Conservation (phyloP, 768 basidiomycete species). For the Phanerochaete carnosa region DNA sequence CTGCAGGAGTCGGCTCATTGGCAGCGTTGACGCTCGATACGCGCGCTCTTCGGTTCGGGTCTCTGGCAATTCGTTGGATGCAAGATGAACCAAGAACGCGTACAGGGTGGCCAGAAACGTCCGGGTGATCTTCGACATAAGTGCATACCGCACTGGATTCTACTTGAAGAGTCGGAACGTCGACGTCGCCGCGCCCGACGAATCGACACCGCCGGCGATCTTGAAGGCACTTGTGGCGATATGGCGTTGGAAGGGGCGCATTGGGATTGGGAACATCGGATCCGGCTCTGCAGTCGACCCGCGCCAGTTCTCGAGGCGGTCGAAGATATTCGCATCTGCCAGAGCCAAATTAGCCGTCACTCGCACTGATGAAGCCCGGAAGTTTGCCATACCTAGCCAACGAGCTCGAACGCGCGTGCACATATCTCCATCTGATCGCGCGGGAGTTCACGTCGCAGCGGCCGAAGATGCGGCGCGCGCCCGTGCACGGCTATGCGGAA, state of each 20-base stretch:
- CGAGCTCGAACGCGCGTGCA: slow-evolving; percentile 72
- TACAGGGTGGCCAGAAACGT: slow-evolving; percentile 86
- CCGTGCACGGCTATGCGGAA: too few species aligned
- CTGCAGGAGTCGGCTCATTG: slow-evolving; percentile 46
- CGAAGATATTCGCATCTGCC: slow-evolving; percentile 78
- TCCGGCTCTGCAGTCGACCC: slow-evolving; percentile 58
- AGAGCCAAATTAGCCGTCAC: background rate
- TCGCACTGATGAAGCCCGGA: background rate
- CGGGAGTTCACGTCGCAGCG: too few species aligned
- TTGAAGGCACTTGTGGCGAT: slow-evolving; percentile 74
- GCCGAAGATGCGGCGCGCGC: too few species aligned
- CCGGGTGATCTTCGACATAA: slow-evolving; percentile 71
- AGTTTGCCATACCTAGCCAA: slow-evolving; percentile 64
- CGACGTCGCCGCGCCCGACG: slow-evolving; percentile 39
- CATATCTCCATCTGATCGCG: too few species aligned
- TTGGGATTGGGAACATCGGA: slow-evolving; percentile 71
- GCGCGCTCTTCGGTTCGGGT: slow-evolving; percentile 35
- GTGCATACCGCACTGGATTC: slow-evolving; percentile 57
- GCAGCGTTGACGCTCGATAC: slow-evolving; percentile 27
- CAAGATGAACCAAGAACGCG: slow-evolving; percentile 76
- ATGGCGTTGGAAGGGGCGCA: slow-evolving; percentile 80
- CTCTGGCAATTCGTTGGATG: slow-evolving; percentile 63
- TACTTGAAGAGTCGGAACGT: slow-evolving; percentile 54
- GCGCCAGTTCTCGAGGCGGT: slow-evolving; percentile 85
- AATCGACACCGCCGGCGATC: slow-evolving; percentile 73